Evolutionary conservation across 352 stramenopile species (phyloP).

Genomic region (Phytophthora uliginosa): DNA sequence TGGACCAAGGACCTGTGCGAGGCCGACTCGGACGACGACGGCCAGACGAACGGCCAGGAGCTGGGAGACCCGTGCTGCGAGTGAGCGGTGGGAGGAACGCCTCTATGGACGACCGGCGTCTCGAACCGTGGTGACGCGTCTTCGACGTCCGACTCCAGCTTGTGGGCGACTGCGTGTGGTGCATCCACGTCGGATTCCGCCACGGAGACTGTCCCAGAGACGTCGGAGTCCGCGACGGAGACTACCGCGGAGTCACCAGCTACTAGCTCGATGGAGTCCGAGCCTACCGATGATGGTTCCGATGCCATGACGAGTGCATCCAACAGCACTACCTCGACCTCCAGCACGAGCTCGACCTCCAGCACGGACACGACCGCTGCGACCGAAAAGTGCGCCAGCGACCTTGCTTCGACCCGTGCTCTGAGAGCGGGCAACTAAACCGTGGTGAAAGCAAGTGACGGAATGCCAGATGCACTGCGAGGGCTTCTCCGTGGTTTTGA

Average conservation of each 20-base stretch:
- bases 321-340: neutral
- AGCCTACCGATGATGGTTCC: neutral
- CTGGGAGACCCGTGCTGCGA: conserved; percentile 31
- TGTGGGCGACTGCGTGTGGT: conserved; percentile 32
- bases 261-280: neutral
- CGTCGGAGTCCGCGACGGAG: neutral
- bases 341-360: neutral
- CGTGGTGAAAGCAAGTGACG: neutral
- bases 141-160: conserved; percentile 28
- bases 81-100: conserved; percentile 9
- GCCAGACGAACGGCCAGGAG: conserved; percentile 32
- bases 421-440: neutral
- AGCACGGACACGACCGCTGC: neutral
- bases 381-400: conserved; percentile 13
- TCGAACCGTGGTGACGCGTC: conserved; percentile 27
- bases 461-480: too few relatives aligned
- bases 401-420: conserved; percentile 13
- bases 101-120: conserved; percentile 32
- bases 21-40: conserved; percentile 36
- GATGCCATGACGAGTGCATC: neutral
- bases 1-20: conserved; percentile 40
- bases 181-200: neutral
- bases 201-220: neutral
- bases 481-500: too few relatives aligned
- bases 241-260: neutral